Conservation (phyloP, 2,329 filamentous ascomycete genomes). For the Botrytis squamosa region DNA sequence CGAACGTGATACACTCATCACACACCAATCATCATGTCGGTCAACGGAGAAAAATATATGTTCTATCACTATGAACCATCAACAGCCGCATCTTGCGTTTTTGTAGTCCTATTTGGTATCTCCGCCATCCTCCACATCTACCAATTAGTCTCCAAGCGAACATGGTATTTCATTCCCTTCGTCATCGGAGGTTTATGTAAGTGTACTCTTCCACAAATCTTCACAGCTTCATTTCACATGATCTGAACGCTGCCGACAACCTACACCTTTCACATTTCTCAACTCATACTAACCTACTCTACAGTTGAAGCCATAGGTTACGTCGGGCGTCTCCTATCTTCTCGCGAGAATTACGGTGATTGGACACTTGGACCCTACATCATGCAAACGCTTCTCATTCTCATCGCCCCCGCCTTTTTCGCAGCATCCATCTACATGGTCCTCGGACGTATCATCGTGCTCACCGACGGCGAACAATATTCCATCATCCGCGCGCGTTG, state of each 20-base stretch:
- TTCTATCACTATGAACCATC: conserved; percentile 30
- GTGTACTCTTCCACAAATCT: background rate
- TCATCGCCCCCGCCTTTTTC: conserved; percentile 44
- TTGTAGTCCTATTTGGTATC: conserved; percentile 24
- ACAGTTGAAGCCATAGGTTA: conserved; percentile 46
- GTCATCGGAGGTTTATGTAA: conserved; percentile 33
- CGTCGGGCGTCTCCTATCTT: conserved; percentile 33
- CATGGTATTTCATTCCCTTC: conserved; percentile 38
- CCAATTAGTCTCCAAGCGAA: conserved; percentile 24
- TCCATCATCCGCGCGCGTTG: conserved; percentile 40
- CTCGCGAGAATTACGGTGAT: conserved; percentile 28
- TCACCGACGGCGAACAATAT: conserved; percentile 40
- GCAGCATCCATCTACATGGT: conserved; percentile 45
- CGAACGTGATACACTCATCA: background rate
- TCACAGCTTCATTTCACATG: too few species aligned
- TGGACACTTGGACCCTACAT: conserved; percentile 39
- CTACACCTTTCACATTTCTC: background rate
- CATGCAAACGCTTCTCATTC: conserved; percentile 41
- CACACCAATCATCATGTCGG: background rate
- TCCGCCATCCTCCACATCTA: conserved; percentile 25
- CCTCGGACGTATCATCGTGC: conserved; percentile 43
- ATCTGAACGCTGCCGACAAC: background rate
- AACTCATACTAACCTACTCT: conserved; percentile 30
- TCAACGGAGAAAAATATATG: background rate
- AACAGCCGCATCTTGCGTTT: conserved; percentile 23